A percentile compares a stretch with the other conserved stretches of the same genome.
phyloP scores from a whole-genome alignment of 257 asterid species.

The Nemophila menziesii region DNA sequence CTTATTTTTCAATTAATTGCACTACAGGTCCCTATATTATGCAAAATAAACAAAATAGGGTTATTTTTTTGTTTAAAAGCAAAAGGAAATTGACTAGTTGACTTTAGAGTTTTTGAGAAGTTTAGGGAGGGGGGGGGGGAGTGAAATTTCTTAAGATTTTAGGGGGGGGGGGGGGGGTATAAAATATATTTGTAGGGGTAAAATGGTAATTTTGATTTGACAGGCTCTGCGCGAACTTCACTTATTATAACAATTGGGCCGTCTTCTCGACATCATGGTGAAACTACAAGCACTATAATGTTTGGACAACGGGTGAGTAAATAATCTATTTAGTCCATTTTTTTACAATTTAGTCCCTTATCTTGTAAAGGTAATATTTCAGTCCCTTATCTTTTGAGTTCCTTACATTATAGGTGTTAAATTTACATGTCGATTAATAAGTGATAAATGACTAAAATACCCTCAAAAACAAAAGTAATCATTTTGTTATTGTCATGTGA shows the following conservation, averaged over 20 bases:
- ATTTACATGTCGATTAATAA: not conserved
- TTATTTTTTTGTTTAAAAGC: not conserved
- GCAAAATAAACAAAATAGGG: too few species aligned
- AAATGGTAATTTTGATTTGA: slow-evolving; percentile 14
- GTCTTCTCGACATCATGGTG: slow-evolving; percentile 74
- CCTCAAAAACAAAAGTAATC: too few species aligned
- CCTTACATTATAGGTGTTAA: too few species aligned
- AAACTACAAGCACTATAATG: slow-evolving; percentile 82
- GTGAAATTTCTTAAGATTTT: too few species aligned
- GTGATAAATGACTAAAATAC: not conserved
- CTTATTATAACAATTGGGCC: slow-evolving; percentile 75
- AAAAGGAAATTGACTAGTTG: not conserved
- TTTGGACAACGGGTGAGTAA: slow-evolving; percentile 84
- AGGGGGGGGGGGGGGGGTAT: too few species aligned
- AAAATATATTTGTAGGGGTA: too few species aligned
- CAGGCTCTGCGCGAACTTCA: slow-evolving; percentile 96
- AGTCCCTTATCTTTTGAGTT: not conserved
- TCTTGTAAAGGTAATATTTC: not conserved
- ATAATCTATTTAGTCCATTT: slow-evolving; percentile 2
- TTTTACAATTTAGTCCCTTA: not conserved
- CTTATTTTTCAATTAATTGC: not conserved
- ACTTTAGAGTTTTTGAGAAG: too few species aligned
- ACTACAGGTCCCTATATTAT: not conserved
- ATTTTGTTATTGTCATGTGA: too few species aligned
- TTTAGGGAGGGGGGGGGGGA: too few species aligned